Base-by-base conservation (phyloP, 1,284 basidiomycete species). In the Sanguinoderma infundibulare region DNA sequence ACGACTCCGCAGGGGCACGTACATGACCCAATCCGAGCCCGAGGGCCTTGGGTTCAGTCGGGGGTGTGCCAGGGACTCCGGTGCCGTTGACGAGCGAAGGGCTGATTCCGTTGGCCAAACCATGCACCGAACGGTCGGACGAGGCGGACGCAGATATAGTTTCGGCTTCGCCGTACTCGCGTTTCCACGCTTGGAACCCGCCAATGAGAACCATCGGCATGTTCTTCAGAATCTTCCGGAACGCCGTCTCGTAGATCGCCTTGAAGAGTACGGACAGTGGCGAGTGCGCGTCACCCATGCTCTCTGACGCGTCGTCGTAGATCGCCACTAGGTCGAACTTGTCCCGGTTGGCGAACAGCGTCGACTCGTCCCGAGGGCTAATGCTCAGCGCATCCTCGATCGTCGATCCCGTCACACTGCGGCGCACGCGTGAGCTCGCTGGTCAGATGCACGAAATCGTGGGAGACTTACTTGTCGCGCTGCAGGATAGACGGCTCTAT, bases 271-370 rank as follows among this genome's bases (percentile, higher is more conserved):
- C 74, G 1, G 83, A 81, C n/a, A 92, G 75, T 0, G 90, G 83
- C 0, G 83, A 81, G 3, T 78, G 75, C 15, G 74, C 69, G 12
- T 75, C 70, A 5, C 82, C 84, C 67, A 92, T 85, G 2, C 77
- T 76, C 30, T 81, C 81, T 2, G 94, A 95, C 5, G 81, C 77
- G 47, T 85, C 76, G 74, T 99, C 96, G 74, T 95, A 96, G 2
- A 98, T 78, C 10, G 92, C 92, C n/a, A 98, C 87, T 15, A 98
- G 77, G 68, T 98, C 96, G 74, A 93, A 98, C 68, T 90, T 89
- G 71, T 95, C 86, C 30, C 97, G 90, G 60, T 91, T 89, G 28
- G 80, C 75, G 74, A 98, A 98, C 20, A 91, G 79, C 1, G 81
- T 79, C 42, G 81, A 83, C 76, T 98, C 95, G 39, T 83, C 74